Base-by-base conservation (phyloP, 306 rosid species). In the Quillaja saponaria region DNA sequence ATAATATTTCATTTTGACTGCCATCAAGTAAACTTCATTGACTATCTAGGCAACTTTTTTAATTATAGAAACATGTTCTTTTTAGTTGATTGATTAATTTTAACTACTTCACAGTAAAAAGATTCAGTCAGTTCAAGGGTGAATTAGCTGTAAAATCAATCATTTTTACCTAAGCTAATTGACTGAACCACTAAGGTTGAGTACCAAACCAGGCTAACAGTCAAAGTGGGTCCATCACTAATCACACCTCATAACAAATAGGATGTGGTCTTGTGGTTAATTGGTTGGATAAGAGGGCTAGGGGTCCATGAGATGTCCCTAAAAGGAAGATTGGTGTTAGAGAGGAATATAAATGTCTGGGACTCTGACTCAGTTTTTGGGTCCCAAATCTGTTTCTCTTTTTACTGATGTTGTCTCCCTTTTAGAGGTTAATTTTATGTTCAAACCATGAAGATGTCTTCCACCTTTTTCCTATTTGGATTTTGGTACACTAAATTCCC, bases 171-270 rank as follows among this genome's bases (percentile, higher is more conserved):
- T 16, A 17, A 14, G n/a, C n/a, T n/a, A n/a, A 17, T 33, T 42
- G 42, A 7, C 31, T 21, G 20, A 35, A 39, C 44, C 34, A 19
- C 33, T 40, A 39, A 52, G 47, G 21, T 35, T 31, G 20, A 61
- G n/a, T n/a, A n/a, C 50, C 63, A 37, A 58, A 63, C 64, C 61
- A 76, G 64, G 66, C 81, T 67, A 35, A 56, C 63, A 53, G 71
- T 77, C 78, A 78, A 72, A 78, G 69, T 78, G 71, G 79, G 68
- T 55, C 82, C 72, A 18, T 15, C 14, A 31, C 17, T 42, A 65
- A 71, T 69, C 60, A 67, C 62, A 34, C 61, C 35, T 66, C 63
- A 44, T 67, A 65, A 61, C 50, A 41, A 34, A 45, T 55, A 21
- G 16, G 19, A 39, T 52, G 72, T 25, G 31, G 3, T 53, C 31